Evolutionary conservation across 306 rosid species (phyloP), one percentile per base, ranked within the genome.

Genomic region (Inga laurina): DNA sequence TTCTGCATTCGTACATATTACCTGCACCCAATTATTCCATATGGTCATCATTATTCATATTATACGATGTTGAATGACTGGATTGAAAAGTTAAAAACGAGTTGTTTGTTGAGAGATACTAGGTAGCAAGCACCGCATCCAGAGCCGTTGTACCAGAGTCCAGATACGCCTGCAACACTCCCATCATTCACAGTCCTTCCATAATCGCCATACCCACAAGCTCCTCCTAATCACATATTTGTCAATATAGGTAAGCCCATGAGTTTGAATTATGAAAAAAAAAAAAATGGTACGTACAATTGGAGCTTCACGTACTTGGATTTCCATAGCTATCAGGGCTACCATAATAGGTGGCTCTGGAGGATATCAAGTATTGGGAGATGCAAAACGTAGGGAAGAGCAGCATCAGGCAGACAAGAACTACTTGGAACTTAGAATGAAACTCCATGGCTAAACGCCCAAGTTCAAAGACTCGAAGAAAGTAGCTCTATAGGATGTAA

Each of bases 61-160:
- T 52, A 5, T 49, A 14, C 5, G 5, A 49, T 49, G 34, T 12
- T 49, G 54, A 49, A 16, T 12, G 14, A 14, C 2, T 14, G 54
- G 18, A 49, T 49, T 14, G 54, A 49, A 49, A 12, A 49, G 5
- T 49, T 1, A 52, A 52, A 16, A 18, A 44, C 10, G 12, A 44
- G 48, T 8, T 52, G 57, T 5, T 52, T 52, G 18, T 22, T 62
- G 32, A 15, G 72, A 15, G 44, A 30, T 72, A 92, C 97, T 89
- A 89, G 93, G 68, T 95, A 95, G 75, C 98, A 95, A 75, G 90
- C 93, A 80, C 98, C 98, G 77, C 97, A 95, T 2, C 97, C 98
- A 77, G 87, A 61, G 15, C 98, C 98, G 75, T 88, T 82, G 83
- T 70, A 90, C 77, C 85, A 93, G n/a, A 95, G 97, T 82, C 86